Conservation (phyloP, 2,329 filamentous ascomycete genomes). For the Aspergillus pseudonomiae region DNA sequence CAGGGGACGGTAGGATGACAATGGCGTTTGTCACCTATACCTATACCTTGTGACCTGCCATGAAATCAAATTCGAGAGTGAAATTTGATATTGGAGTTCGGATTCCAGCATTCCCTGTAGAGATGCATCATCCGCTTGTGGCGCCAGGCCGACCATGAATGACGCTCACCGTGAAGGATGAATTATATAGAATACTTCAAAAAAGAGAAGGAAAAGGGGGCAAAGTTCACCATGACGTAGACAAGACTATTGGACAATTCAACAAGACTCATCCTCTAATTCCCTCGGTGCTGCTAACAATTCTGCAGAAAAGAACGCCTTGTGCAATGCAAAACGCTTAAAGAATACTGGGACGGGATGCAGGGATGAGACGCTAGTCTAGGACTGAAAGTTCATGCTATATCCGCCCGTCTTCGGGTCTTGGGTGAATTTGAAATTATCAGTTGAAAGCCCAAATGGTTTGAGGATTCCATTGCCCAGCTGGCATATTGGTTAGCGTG, state of each 20-base stretch:
- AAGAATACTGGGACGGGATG: background rate
- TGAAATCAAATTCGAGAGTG: background rate
- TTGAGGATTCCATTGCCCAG: slow-evolving; percentile 89
- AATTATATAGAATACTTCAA: background rate
- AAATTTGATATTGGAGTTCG: background rate
- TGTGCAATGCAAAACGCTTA: background rate
- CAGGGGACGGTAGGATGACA: background rate
- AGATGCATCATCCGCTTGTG: background rate
- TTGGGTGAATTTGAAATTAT: slow-evolving; percentile 93
- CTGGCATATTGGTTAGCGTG: slow-evolving; percentile 35
- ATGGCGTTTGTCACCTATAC: background rate
- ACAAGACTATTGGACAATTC: background rate
- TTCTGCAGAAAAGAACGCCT: background rate
- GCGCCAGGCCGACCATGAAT: background rate
- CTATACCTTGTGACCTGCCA: background rate
- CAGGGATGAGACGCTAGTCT: background rate
- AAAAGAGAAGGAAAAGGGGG: background rate
- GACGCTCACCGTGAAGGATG: background rate
- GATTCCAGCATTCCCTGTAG: background rate
- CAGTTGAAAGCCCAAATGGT: slow-evolving; percentile 89
- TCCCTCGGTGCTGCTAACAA: background rate
- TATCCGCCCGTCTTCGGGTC: slow-evolving; percentile 89
- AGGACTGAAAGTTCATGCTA: slow-evolving; percentile 77
- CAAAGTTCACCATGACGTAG: background rate
- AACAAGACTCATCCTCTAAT: background rate